phyloP scores from a whole-genome alignment of 495 filamentous ascomycete species.

The Aspergillus affinis region DNA sequence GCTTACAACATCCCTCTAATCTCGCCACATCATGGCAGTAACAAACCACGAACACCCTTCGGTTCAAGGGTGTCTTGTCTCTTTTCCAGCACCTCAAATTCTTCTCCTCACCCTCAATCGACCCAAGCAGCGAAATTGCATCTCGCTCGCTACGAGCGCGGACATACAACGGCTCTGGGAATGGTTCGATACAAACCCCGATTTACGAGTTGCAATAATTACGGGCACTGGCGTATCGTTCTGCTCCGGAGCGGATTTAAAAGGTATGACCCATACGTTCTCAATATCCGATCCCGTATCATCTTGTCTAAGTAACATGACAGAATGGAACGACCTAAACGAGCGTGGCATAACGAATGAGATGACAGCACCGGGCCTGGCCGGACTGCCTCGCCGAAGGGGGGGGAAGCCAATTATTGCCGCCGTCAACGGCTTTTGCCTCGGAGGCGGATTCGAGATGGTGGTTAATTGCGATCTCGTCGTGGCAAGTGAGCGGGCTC shows the following conservation, averaged over 20 bases:
- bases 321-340: conserved; percentile 44
- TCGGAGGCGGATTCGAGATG: conserved; percentile 76
- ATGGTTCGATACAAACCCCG: conserved; percentile 52
- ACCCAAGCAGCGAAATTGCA: conserved; percentile 48
- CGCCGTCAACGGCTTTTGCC: conserved; percentile 72
- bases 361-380: conserved; percentile 52
- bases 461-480: conserved; percentile 69
- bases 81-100: conserved; percentile 43
- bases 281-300: not conserved
- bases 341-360: conserved; percentile 36
- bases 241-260: conserved; percentile 57
- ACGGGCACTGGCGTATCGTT: conserved; percentile 57
- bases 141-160: conserved; percentile 45
- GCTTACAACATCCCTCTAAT: not conserved
- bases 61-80: conserved; percentile 32
- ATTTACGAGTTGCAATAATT: conserved; percentile 52
- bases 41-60: conserved; percentile 18
- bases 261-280: conserved; percentile 23
- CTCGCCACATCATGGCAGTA: conserved; percentile 14
- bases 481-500: conserved; percentile 52
- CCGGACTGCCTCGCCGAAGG: conserved; percentile 51
- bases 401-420: conserved; percentile 63
- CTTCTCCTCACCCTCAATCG: conserved; percentile 46
- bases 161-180: conserved; percentile 51
- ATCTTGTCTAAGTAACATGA: conserved; percentile 2